Evolutionary conservation across 345 rosid species (phyloP).

Genomic region (Trapa incisa): DNA sequence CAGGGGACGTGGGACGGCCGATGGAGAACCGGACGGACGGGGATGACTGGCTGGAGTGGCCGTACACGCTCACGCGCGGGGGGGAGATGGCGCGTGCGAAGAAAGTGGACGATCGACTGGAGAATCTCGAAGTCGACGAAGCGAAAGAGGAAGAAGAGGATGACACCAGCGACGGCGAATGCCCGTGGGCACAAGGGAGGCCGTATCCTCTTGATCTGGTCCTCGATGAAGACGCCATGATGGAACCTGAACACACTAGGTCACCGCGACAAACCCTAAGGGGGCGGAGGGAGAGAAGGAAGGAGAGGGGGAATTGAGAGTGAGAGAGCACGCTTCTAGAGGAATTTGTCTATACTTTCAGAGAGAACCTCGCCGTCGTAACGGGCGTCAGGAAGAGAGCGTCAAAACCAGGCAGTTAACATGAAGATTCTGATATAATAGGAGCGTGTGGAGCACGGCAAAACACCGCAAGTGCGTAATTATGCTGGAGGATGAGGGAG

Average conservation of each 20-base stretch:
- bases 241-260: neutral
- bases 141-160: constrained; percentile 21
- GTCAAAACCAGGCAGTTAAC: too few relatives aligned
- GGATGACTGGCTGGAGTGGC: constrained; percentile 12
- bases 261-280: neutral
- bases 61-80: constrained; percentile 15
- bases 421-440: too few relatives aligned
- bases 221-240: constrained; percentile 14
- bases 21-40: constrained; percentile 27
- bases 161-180: constrained; percentile 5
- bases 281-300: too few relatives aligned
- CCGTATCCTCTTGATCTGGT: constrained; percentile 12
- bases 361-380: too few relatives aligned
- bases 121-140: constrained; percentile 19
- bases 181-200: constrained; percentile 5
- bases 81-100: constrained; percentile 24
- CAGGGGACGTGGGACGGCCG: constrained; percentile 20
- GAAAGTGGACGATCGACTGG: constrained; percentile 16
- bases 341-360: too few relatives aligned
- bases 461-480: too few relatives aligned
- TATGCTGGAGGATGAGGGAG: too few relatives aligned
- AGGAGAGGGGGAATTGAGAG: too few relatives aligned
- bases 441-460: too few relatives aligned
- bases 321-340: too few relatives aligned
- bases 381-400: too few relatives aligned